Base-by-base conservation (phyloP, 2,329 filamentous ascomycete genomes). In the Alternaria gaisen region DNA sequence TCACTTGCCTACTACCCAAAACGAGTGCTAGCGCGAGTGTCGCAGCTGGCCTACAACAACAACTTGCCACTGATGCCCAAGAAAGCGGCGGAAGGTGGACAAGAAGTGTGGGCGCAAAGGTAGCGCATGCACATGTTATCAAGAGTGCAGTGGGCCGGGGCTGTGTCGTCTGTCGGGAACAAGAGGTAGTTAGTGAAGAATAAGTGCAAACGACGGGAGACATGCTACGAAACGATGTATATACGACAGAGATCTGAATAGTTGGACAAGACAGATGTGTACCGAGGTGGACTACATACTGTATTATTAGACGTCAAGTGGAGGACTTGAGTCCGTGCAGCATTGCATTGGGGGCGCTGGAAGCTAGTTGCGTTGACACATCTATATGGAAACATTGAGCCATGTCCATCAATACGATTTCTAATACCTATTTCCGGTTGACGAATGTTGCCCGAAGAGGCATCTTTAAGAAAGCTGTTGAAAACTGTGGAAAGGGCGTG, bases 81-180 rank as follows among this genome's bases (percentile, higher is more conserved):
- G 80, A 86, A 28, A 81, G 80, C 2, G 72, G 77, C 4, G 81
- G 77, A 16, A 77, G 78, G 26, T 79, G 76, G 73, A 84, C 86
- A 8, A 84, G 90, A 58, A 92, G 90, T 54, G 88, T 98, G 7
- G 91, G 92, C 5, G 75, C 70, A 8, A 78, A 78, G 58, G 74
- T 78, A 6, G 73, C 75, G 46, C 75, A 78, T 91, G 60, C 98
- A 84, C n/a, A 97, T 92, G 70, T 97, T 89, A n/a, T 89, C 87
- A 58, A 89, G 91, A 75, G 97, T 91, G 79, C 93, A 94, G 88
- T 84, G 8, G 82, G 82, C 47, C 80, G 66, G n/a, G 72, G 75
- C 0, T 76, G 75, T 64, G 74, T 83, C n/a, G 70, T 77, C 30
- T 76, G 72, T 61, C 65, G 71, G 14, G 74, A 71, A 58, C 62